Base-by-base conservation (phyloP, 2,329 filamentous ascomycete genomes). In the Colletotrichum somersetense region DNA sequence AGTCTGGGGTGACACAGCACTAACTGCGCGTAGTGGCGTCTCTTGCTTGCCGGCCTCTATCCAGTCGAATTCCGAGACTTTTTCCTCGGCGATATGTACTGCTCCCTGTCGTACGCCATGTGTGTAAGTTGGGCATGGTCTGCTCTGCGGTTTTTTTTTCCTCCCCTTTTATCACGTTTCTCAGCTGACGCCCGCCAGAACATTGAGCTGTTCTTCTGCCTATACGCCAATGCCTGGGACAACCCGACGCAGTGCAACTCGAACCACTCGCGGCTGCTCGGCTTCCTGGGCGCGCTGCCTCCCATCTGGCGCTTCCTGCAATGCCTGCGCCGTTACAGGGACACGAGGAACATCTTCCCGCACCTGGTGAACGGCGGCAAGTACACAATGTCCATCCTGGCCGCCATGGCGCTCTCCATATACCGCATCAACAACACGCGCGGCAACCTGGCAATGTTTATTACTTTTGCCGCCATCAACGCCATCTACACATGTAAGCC, bases 41-140 rank as follows among this genome's bases (percentile, higher is more conserved):
- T 98, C 23, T 84, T 97, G 65, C 88, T 96, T 61, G 94, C 96
- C 18, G 95, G 95, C 5, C 80, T 97, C 26, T 98, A 97, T 78
- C 94, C 94, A 1, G 96, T 99, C 62, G 96, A 98, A 80, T 99
- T 98, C 80, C 90, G 95, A 70, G 96, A 99, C 81, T 98, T 99
- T 83, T 98, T 98, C 81, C 88, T 98, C 0, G 96, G 96, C 64
- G 96, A 99, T 80, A 98, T 98, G 87, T 97, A 97, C 81, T 98
- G 96, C 82, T 98, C 96, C 3, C 86, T 97, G 67, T 97, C 95
- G 7, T 99, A 99, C 81, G 89, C 92, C 20, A 93, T 94, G 82
- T 92, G 93, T 73, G 93, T 96, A 86, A 84, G 92, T 89, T 20
- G 11, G 11, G 3, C 20, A 1, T 10, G 33, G 23, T n/a, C 3